Base-by-base conservation (phyloP, 2,329 filamentous ascomycete species). In the Neospermospora avenae region DNA sequence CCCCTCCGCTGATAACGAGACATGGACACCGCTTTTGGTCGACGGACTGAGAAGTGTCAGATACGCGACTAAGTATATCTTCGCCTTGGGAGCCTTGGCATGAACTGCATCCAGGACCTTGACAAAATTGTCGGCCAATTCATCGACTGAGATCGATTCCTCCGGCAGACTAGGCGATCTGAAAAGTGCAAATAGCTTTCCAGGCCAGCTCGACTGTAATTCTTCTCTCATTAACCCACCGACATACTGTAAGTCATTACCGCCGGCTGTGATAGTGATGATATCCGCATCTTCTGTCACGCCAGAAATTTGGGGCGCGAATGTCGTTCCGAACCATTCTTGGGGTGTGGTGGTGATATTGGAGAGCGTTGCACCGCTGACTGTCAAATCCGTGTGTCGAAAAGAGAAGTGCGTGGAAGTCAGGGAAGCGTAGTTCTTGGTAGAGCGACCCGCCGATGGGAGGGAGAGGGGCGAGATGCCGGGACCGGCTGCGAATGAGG, bases 231-330 rank as follows among this genome's bases (percentile, higher is more conserved):
- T 71, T 13, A 77, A 56, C 2, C 73, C 72, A 4, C 71, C 72
- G 44, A 75, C 68, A 60, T 76, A 76, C 3, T 70, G 70, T 46
- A 76, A 68, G 62, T 77, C 75, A 57, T 76, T 76, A 14, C 75
- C 75, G 34, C 75, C 75, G 59, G 70, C 72, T 13, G 73, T 73
- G 11, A 76, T 68, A 16, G 74, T 67, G 3, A 77, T 74, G 24
- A 76, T 64, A 55, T 76, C 73, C 10, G 69, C 69, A 60, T 75
- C 71, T 2, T 55, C 52, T 0, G 74, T 74, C 11, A 77, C 54
- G 3, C 61, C 67, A 14, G 68, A 53, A 31, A 77, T 65, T 67
- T 77, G 76, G 22, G 75, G 74, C 34, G 68, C 57, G 59, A 76
- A 75, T 2, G 10, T 41, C n/a, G 39, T n/a, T 14, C 16, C 2